A percentile compares a stretch with the other conserved stretches of the same genome.
phyloP scores from a whole-genome alignment of 2,329 filamentous ascomycete species.

The Cladophialophora bantiana region DNA sequence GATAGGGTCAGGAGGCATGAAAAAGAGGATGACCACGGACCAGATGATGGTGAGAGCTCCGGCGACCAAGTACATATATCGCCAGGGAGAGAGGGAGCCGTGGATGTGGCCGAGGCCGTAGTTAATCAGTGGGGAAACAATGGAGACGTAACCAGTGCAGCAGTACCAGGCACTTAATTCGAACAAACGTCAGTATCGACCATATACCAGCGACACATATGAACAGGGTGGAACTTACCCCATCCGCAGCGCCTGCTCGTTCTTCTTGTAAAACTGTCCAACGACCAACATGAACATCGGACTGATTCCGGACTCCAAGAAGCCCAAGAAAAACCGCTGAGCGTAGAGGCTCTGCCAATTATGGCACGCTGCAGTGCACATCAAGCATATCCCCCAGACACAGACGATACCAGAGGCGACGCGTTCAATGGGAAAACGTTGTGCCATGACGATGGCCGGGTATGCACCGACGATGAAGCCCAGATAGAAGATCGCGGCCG shows the following conservation, averaged over 20 bases:
- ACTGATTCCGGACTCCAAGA: conserved; percentile 70
- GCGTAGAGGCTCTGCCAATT: conserved; percentile 68
- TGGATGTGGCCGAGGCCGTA: conserved; percentile 71
- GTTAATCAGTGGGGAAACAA: conserved; percentile 63
- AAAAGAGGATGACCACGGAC: conserved; percentile 68
- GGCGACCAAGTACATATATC: conserved; percentile 73
- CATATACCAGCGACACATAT: background rate
- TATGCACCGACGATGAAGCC: conserved; percentile 77
- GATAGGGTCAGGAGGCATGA: conserved; percentile 68
- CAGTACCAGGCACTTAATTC: conserved; percentile 24
- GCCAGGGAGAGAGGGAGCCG: conserved; percentile 66
- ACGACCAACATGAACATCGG: conserved; percentile 72
- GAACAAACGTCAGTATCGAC: background rate
- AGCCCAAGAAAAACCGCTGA: conserved; percentile 69
- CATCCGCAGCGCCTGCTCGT: conserved; percentile 69
- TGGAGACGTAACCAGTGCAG: conserved; percentile 53
- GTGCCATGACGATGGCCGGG: conserved; percentile 73
- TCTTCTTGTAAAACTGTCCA: conserved; percentile 68
- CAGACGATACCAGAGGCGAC: conserved; percentile 69
- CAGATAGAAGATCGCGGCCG: conserved; percentile 65
- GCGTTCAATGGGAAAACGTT: conserved; percentile 69
- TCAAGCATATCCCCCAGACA: conserved; percentile 71
- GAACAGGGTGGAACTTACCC: conserved; percentile 43
- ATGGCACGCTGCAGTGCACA: conserved; percentile 71
- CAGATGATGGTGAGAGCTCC: conserved; percentile 66